Percentiles rank a stretch among this genome's conserved stretches.
Evolutionary conservation across 768 basidiomycete genomes (phyloP).

Genomic region (Lyophyllum semitale): DNA sequence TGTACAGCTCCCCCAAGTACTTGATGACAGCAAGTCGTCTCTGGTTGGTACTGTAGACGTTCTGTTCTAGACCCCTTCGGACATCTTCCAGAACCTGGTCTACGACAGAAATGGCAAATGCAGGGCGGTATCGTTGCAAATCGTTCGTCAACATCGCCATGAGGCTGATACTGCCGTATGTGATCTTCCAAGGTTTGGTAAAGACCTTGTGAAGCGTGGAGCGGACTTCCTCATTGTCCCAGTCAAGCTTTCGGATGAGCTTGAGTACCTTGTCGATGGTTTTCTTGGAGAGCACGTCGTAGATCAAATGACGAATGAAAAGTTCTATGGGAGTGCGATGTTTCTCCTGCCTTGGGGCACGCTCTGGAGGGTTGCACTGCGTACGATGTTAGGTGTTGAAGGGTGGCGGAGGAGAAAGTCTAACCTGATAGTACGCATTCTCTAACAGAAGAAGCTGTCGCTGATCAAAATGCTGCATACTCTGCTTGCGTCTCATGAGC

Average conservation of each 20-base stretch:
- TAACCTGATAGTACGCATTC: conserved; percentile 96
- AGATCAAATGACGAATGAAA: conserved; percentile 96
- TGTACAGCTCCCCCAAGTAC: conserved; percentile 96
- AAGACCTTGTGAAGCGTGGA: conserved; percentile 83
- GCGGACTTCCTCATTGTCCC: conserved; percentile 75
- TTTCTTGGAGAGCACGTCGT: conserved; percentile 89
- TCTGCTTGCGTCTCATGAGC: conserved; percentile 93
- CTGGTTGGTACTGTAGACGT: conserved; percentile 94
- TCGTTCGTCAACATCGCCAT: conserved; percentile 96
- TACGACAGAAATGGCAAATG: conserved; percentile 84
- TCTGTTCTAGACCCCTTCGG: conserved; percentile 88
- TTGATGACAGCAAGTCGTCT: conserved; percentile 89
- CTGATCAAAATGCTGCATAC: conserved; percentile 89
- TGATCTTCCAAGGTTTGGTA: conserved; percentile 98
- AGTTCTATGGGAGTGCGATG: conserved; percentile 83
- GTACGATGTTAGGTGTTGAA: not conserved
- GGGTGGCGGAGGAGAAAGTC: not conserved
- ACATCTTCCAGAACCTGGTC: conserved; percentile 96
- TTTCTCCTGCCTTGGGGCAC: conserved; percentile 83
- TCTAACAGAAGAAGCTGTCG: conserved; percentile 87
- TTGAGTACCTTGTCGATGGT: conserved; percentile 96
- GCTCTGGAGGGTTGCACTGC: conserved; percentile 96
- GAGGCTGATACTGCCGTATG: conserved; percentile 84
- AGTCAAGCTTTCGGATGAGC: conserved; percentile 90
- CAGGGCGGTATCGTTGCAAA: conserved; percentile 88